Evolutionary conservation across 495 filamentous ascomycete genomes (phyloP), one percentile per base, ranked within the genome.

Genomic region (Neurospora sp.): DNA sequence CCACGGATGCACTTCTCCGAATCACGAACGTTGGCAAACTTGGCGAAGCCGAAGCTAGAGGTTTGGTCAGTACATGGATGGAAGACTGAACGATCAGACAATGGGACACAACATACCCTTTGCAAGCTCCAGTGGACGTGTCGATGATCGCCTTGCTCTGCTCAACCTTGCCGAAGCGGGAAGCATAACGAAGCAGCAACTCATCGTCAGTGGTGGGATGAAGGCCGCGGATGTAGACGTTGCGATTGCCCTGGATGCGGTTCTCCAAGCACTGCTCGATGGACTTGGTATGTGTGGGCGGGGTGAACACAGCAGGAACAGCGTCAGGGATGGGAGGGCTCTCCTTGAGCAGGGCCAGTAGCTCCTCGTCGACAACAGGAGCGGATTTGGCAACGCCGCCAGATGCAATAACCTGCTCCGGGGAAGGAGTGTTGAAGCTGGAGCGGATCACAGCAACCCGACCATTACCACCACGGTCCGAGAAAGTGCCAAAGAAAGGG

Each of bases 141-240:
- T 99, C 96, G 75, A 99, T 95, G 78, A 99, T 99, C 3, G 96
- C 94, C 84, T 98, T 99, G 80, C 93, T 96, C 73, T 92, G 94
- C 79, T 94, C 91, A 72, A 98, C 94, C 69, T 89, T 89, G 48
- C 96, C 96, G 78, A 98, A 99, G 42, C 94, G 91, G 73, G 87
- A 84, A 18, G 94, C 92, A 84, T 96, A 98, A 18, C 85, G 84
- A 72, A 91, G 87, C 53, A 99, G 84, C 78, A 95, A 91, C 69
- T 97, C 92, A 79, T 99, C 96, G 69, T 95, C 94, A 0, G 95
- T 98, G 76, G 96, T 92, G 0, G 96, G 96, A 66, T 93, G 92
- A 69, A 99, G 90, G 18, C 96, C 96, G 70, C 96, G 91, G 73
- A 99, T 97, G 83, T 99, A 99, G 74, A 99, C 95, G 76, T 99